These are phyloP conservation scores for Sinapis alba DNA, from an alignment of 441 rosid genomes.

Conservation along the genomic window DNA sequence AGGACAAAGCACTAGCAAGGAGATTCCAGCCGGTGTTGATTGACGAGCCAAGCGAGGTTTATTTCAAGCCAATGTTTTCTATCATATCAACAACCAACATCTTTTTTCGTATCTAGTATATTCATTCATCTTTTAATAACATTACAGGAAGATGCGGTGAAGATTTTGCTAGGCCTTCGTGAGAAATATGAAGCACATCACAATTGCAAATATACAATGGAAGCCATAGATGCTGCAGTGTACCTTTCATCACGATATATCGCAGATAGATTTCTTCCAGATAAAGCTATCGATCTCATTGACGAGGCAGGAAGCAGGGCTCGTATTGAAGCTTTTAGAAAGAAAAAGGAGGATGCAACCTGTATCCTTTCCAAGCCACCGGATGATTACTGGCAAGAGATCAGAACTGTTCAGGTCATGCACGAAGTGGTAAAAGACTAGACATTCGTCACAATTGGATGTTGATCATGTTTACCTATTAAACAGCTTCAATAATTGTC, in stretches of 20 bases:
- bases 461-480: conserved; percentile 31
- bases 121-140: conserved; percentile 18
- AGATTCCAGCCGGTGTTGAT: conserved; percentile 79
- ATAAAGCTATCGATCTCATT: conserved; percentile 83
- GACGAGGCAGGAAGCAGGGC: conserved; percentile 97
- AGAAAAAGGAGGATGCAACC: conserved; percentile 78
- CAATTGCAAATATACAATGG: conserved; percentile 63
- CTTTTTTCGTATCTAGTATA: conserved; percentile 27
- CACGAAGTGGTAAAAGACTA: conserved; percentile 79
- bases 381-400: conserved; percentile 97
- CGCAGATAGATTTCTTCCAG: conserved; percentile 75
- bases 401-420: conserved; percentile 91
- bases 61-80: conserved; percentile 22
- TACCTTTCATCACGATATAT: conserved; percentile 70
- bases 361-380: conserved; percentile 82
- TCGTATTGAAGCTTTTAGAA: conserved; percentile 75
- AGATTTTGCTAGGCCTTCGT: conserved; percentile 69
- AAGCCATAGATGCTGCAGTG: conserved; percentile 81
- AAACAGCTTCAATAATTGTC: conserved; percentile 13
- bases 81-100: conserved; percentile 13
- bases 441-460: conserved; percentile 30
- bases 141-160: conserved; percentile 71
- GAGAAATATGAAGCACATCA: conserved; percentile 76
- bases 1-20: conserved; percentile 78
- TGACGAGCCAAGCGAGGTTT: conserved; percentile 75